phyloP scores from a whole-genome alignment of 2,329 filamentous ascomycete genomes.

The Colletotrichum gigasporum region DNA sequence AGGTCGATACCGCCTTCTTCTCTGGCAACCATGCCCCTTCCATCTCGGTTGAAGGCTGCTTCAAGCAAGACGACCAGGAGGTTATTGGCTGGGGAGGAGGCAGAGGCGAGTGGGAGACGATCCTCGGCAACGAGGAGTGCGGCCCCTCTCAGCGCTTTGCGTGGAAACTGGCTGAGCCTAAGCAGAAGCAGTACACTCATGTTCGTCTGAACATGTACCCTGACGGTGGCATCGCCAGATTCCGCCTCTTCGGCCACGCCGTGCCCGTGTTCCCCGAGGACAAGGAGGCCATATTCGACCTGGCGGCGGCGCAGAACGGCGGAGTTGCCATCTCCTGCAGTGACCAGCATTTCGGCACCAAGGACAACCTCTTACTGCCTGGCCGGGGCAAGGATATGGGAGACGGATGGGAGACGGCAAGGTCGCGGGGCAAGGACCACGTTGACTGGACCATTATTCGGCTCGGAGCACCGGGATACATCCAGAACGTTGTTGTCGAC shows the following conservation, averaged over 20 bases:
- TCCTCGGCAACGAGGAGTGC: conserved; percentile 75
- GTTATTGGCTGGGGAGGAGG: conserved; percentile 69
- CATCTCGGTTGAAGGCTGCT: conserved; percentile 81
- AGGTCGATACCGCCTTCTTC: conserved; percentile 86
- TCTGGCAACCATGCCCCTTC: conserved; percentile 84
- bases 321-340: conserved; percentile 79
- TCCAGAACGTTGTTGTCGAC: conserved; percentile 77
- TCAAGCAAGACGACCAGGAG: conserved; percentile 70
- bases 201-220: conserved; percentile 86
- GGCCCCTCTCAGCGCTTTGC: conserved; percentile 78
- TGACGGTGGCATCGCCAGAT: conserved; percentile 84
- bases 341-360: conserved; percentile 86
- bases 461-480: conserved; percentile 72
- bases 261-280: conserved; percentile 80
- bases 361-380: conserved; percentile 82
- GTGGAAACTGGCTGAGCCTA: conserved; percentile 71
- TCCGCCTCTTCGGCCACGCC: conserved; percentile 79
- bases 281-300: conserved; percentile 73
- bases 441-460: conserved; percentile 84
- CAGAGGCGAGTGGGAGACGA: conserved; percentile 74
- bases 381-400: conserved; percentile 86
- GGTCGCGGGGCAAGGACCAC: conserved; percentile 76
- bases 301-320: conserved; percentile 82
- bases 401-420: conserved; percentile 86
- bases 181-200: conserved; percentile 78